Base-by-base conservation (phyloP, 2,329 filamentous ascomycete species). In the Fusarium virguliforme region DNA sequence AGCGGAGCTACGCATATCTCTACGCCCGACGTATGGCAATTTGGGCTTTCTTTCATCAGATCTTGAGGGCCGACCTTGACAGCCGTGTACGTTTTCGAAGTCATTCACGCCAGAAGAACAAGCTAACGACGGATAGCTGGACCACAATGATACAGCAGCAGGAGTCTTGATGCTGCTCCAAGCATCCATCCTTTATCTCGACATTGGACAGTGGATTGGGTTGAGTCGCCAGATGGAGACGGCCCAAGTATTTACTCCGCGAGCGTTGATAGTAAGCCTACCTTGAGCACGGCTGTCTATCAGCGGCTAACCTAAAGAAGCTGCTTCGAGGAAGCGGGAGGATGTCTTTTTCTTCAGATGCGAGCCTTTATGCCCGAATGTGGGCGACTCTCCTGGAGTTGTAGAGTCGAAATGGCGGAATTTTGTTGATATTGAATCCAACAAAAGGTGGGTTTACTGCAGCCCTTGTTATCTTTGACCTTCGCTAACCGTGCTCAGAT, bases 151-250 rank as follows among this genome's bases (percentile, higher is more conserved):
- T 37, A 48, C 56, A 18, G 54, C 63, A 32, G 60, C 60, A 12
- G 65, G 62, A 37, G 74, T 74, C 35, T 57, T 72, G 26, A 71
- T 65, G 62, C 57, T 74, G 12, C 65, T 76, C 35, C 74, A 76
- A 38, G 72, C 74, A 6, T 65, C 64, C 60, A 68, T 76, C 55
- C 57, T 75, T 8, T 72, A 75, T 30, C 62, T 76, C 13, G 72
- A 76, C 48, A 63, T 73, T 28, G 70, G 68, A 37, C 68, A 74
- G 55, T 75, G 74, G 74, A 70, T 74, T 28, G 74, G 74, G 4
- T 74, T 75, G 9, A 68, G 57, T 37, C 62, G 63, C 12, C 72
- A 75, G 50, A 71, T 71, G 60, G 64, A 70, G 51, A 55, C 64
- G 18, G 65, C 74, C 30, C 74, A 75, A 58, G 62, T 57, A 26